Evolutionary conservation across 208 protist species (phyloP).

Genomic region (Naegleria fowleri): DNA sequence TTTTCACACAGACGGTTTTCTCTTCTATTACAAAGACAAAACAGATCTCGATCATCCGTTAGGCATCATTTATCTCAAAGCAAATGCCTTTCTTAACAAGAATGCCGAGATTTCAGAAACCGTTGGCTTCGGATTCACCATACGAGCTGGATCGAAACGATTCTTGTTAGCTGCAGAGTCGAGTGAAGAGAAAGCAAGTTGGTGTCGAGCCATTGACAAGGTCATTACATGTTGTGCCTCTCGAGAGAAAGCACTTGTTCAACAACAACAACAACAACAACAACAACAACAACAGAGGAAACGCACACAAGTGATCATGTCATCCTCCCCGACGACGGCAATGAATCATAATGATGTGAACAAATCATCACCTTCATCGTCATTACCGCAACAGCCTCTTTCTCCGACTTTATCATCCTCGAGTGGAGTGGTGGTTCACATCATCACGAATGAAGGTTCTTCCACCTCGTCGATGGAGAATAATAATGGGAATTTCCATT

Average conservation of each 20-base stretch:
- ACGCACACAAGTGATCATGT: background rate
- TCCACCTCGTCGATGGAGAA: too few relatives aligned
- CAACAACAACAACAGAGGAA: background rate
- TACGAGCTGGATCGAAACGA: background rate
- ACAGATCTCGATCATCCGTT: background rate
- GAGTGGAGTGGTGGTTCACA: too few relatives aligned
- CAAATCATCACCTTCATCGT: too few relatives aligned
- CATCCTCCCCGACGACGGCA: background rate
- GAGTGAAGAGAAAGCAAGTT: background rate
- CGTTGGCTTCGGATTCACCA: background rate
- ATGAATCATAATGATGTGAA: background rate
- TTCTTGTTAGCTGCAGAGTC: background rate
- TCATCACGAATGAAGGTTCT: too few relatives aligned
- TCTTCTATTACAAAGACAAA: constrained; percentile 1
- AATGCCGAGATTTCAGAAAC: background rate
- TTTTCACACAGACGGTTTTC: background rate
- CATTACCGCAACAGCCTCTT: too few relatives aligned
- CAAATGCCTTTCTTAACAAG: background rate
- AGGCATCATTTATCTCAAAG: background rate
- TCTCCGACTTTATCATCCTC: too few relatives aligned
- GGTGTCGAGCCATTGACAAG: background rate
- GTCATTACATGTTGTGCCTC: background rate
- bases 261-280: background rate
- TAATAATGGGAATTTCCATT: too few relatives aligned
- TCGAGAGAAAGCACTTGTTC: background rate